Evolutionary conservation across 345 rosid genomes (phyloP), one percentile per base, ranked within the genome.

Genomic region (Eucalyptus victrix): DNA sequence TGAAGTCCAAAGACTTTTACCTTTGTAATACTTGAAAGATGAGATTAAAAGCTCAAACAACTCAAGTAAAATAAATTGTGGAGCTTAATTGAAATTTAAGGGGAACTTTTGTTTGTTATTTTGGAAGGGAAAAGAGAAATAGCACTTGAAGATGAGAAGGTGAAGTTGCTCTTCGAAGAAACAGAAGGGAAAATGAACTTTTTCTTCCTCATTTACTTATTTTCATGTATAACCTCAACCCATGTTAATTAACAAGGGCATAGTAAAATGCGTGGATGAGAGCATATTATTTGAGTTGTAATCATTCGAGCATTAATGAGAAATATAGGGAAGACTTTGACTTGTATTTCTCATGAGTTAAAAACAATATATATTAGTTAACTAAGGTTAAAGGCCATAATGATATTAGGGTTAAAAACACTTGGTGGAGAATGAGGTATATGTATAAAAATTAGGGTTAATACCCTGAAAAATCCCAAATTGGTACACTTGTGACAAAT

Each of bases 41-140:
- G 30, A 56, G 62, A 56, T 56, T 56, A 56, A 54, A 54, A 56
- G 62, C 12, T 24, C 3, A 23, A 56, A 56, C 62, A 24, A 56
- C 62, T 56, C 13, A 24, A 1, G 14, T 24, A 0, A 23, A 56
- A 0, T 56, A 56, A 56, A 24, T 6, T 24, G 6, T 24, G 62
- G 62, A 24, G 30, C 30, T 56, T 56, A 56, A 24, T 56, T 56
- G 62, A 56, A 56, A 56, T 56, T 56, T 56, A 56, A 56, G 62
- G 62, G 62, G 10, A 56, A 56, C 6, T 56, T 56, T 0, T 0
- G 62, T 56, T 56, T 0, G 14, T 24, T 56, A 0, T 24, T 23
- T 24, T 56, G 13, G 6, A 56, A 56, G 30, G 62, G 62, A 56
- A 56, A 56, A 56, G 62, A 56, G 30, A 56, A 56, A 9, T 56